A percentile compares a stretch with the other conserved stretches of the same genome.
Conservation (phyloP, 805 yeast genomes). For the Candida golubevii region DNA sequence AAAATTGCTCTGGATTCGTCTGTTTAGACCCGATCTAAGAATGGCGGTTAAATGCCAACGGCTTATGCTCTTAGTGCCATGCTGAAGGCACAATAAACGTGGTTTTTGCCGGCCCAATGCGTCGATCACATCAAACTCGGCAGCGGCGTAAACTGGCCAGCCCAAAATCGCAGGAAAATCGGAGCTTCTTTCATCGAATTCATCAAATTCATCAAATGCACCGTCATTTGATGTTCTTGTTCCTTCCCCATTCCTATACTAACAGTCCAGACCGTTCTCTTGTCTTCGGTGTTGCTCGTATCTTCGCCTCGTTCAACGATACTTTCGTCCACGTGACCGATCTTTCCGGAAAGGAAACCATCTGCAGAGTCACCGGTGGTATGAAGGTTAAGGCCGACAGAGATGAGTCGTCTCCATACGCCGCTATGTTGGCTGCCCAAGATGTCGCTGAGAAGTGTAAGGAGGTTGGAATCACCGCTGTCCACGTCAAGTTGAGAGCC, state of each 20-base stretch:
- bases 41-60: too few relatives aligned
- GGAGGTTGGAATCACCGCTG: constrained; percentile 99
- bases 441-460: constrained; percentile 98
- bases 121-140: too few relatives aligned
- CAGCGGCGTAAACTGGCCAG: too few relatives aligned
- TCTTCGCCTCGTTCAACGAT: constrained; percentile 99
- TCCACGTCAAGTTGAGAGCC: constrained; percentile 99
- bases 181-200: too few relatives aligned
- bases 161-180: too few relatives aligned
- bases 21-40: not conserved
- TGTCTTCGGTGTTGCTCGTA: constrained; percentile 99
- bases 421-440: constrained; percentile 99
- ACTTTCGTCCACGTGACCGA: constrained; percentile 99
- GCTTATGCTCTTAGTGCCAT: too few relatives aligned
- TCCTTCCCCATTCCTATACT: constrained; percentile 7
- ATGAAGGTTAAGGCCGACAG: constrained; percentile 99
- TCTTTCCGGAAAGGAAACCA: constrained; percentile 99
- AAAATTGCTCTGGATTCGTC: too few relatives aligned
- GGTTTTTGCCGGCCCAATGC: too few relatives aligned
- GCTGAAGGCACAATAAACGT: too few relatives aligned
- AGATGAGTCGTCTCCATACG: constrained; percentile 99
- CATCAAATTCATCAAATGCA: too few relatives aligned
- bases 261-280: constrained; percentile 70
- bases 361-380: constrained; percentile 99
- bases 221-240: not conserved